A percentile compares a stretch with the other conserved stretches of the same genome.
These are phyloP conservation scores for Hygrophila difformis DNA, from an alignment of 257 asterid genomes.

Conservation along the genomic window DNA sequence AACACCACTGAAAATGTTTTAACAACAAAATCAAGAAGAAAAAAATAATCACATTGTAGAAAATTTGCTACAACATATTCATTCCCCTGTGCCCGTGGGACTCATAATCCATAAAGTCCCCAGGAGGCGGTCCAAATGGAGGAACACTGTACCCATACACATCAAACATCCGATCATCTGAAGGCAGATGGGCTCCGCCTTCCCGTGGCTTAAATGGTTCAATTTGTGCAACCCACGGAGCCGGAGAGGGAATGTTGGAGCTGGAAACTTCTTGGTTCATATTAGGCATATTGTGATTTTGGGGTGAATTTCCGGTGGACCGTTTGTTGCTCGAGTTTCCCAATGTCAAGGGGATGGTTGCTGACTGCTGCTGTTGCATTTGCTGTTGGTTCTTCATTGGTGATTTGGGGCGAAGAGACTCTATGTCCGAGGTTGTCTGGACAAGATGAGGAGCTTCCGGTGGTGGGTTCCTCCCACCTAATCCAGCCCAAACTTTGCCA, in stretches of 20 bases:
- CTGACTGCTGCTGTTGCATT: conserved; percentile 51
- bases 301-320: conserved; percentile 62
- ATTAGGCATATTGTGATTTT: conserved; percentile 32
- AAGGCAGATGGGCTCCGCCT: conserved; percentile 33
- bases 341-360: conserved; percentile 57
- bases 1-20: too few relatives aligned
- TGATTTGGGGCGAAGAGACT: conserved; percentile 88
- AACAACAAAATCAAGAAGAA: too few relatives aligned
- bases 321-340: conserved; percentile 56
- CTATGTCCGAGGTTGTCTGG: conserved; percentile 85
- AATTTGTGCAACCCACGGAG: conserved; percentile 56
- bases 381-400: conserved; percentile 98
- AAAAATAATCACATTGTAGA: too few relatives aligned
- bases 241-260: conserved; percentile 35
- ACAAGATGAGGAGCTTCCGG: conserved; percentile 96
- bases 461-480: conserved; percentile 97
- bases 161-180: conserved; percentile 52
- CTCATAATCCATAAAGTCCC: conserved; percentile 49
- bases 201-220: conserved; percentile 50
- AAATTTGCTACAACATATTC: conserved; percentile 37
- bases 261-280: conserved; percentile 60
- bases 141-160: conserved; percentile 40
- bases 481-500: conserved; percentile 93
- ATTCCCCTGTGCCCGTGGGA: conserved; percentile 41
- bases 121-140: conserved; percentile 37